Evolutionary conservation across 1,284 basidiomycete genomes (phyloP).

Genomic region (Trichosporon sp.): DNA sequence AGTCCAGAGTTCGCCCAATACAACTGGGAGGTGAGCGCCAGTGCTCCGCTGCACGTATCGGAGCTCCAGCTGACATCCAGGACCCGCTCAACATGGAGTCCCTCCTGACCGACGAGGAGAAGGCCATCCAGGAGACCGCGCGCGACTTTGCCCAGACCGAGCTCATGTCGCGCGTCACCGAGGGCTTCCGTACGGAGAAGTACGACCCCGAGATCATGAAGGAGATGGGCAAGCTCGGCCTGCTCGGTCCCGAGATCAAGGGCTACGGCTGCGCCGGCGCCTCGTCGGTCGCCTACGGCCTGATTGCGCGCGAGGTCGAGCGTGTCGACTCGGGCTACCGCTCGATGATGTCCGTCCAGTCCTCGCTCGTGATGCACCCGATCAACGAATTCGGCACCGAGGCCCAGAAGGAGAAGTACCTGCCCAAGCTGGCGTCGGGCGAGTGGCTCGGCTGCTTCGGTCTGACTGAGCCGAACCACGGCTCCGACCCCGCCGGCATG

Average conservation of each 20-base stretch:
- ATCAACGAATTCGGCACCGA: conserved; percentile 88
- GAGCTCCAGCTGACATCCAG: conserved; percentile 55
- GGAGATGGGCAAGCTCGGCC: conserved; percentile 90
- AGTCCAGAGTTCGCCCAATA: conserved; percentile 61
- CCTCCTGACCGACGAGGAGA: conserved; percentile 85
- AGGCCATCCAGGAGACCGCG: conserved; percentile 86
- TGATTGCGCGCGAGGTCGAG: conserved; percentile 92
- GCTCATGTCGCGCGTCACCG: conserved; percentile 77
- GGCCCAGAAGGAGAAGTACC: conserved; percentile 86
- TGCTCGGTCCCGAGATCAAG: conserved; percentile 87
- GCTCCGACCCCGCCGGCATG: conserved; percentile 91
- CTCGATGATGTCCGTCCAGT: conserved; percentile 94
- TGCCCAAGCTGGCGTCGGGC: conserved; percentile 74
- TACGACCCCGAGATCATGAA: conserved; percentile 77
- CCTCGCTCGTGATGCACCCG: conserved; percentile 95
- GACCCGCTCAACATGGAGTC: conserved; percentile 76
- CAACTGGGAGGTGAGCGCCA: conserved; percentile 64
- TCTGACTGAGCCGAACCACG: conserved; percentile 94
- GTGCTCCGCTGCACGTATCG: background rate
- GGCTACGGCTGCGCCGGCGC: conserved; percentile 96
- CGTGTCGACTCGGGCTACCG: conserved; percentile 93
- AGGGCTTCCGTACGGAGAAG: conserved; percentile 66
- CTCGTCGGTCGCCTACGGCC: conserved; percentile 85
- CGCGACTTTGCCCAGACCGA: conserved; percentile 82
- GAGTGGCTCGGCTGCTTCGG: conserved; percentile 93